Conservation (phyloP, 2,329 filamentous ascomycete species). For the Fusarium odoratissimum region DNA sequence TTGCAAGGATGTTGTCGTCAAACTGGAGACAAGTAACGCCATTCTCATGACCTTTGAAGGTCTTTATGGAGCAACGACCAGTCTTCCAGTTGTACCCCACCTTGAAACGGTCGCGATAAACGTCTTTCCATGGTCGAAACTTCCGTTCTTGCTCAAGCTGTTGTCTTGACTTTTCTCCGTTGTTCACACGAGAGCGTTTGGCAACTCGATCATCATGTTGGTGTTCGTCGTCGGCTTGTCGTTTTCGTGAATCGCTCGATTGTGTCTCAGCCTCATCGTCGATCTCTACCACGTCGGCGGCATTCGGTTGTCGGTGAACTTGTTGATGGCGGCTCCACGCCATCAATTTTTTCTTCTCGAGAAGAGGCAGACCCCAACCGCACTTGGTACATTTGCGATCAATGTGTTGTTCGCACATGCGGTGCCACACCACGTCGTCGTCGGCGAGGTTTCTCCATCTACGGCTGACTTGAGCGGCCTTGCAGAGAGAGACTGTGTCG, state of each 20-base stretch:
- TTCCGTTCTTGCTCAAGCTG: constrained; percentile 59
- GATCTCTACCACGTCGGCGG: constrained; percentile 40
- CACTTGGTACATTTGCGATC: constrained; percentile 94
- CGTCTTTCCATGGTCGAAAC: constrained; percentile 88
- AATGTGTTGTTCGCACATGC: constrained; percentile 98
- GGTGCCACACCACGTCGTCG: constrained; percentile 95
- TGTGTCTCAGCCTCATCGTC: constrained; percentile 39
- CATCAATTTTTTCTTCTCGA: constrained; percentile 88
- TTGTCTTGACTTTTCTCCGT: constrained; percentile 44
- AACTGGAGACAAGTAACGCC: constrained; percentile 70
- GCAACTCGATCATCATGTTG: constrained; percentile 36
- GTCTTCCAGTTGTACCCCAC: constrained; percentile 99
- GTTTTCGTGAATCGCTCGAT: constrained; percentile 49
- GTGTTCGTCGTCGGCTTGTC: constrained; percentile 48
- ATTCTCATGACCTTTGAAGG: constrained; percentile 87
- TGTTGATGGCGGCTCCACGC: constrained; percentile 90
- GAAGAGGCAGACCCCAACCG: constrained; percentile 90
- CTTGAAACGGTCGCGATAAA: constrained; percentile 95
- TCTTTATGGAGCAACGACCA: constrained; percentile 84
- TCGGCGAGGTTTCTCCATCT: constrained; percentile 92
- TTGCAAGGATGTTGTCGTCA: constrained; percentile 90
- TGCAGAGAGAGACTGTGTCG: constrained; percentile 93
- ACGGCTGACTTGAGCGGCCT: constrained; percentile 92
- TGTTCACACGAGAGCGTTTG: constrained; percentile 51
- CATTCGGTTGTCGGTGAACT: constrained; percentile 57